Base-by-base conservation (phyloP, 306 rosid species). In the Chamaecrista fasciculata region DNA sequence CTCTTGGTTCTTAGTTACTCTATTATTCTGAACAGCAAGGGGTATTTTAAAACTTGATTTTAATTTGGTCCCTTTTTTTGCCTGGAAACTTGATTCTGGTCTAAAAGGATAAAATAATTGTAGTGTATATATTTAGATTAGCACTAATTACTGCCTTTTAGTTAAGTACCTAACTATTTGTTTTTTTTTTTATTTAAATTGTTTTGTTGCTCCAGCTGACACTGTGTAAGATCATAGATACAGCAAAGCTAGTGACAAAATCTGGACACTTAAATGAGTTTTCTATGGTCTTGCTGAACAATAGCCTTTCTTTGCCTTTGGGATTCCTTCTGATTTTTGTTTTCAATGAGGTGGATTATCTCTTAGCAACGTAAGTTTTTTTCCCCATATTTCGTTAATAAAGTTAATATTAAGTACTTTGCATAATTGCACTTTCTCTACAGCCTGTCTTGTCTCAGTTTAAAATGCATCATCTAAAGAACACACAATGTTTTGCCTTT, bases 221-320 rank as follows among this genome's bases (percentile, higher is more conserved):
- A 42, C 84, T 95, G 46, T 91, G 92, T 59, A 85, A 86, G 75
- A 84, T 91, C 82, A 95, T 95, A 96, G 99, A 95, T 83, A 89
- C 95, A 6, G 99, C 99, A 66, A 95, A 95, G 80, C 96, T 79
- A 51, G 69, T 79, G 53, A 87, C 97, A 36, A 89, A 87, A 81
- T 91, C 97, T 43, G 99, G 99, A 77, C 88, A 84, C 75, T 72
- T 95, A 76, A 95, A 95, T 25, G 99, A 91, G 75, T 95, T 95
- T 76, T 91, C 99, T 5, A 95, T 91, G 99, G 99, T 95, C 82
- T 79, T 95, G 88, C 87, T 95, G 67, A 95, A 95, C 80, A 95
- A 95, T 86, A 75, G 79, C 28, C 97, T 95, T 66, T 95, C 99
- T 55, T 65, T 95, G 81, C 99, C 99, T 70, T 79, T 91, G 77